A percentile compares a stretch with the other conserved stretches of the same genome.
phyloP scores from a whole-genome alignment of 805 yeast genomes.

The Scheffersomyces coipomensis region DNA sequence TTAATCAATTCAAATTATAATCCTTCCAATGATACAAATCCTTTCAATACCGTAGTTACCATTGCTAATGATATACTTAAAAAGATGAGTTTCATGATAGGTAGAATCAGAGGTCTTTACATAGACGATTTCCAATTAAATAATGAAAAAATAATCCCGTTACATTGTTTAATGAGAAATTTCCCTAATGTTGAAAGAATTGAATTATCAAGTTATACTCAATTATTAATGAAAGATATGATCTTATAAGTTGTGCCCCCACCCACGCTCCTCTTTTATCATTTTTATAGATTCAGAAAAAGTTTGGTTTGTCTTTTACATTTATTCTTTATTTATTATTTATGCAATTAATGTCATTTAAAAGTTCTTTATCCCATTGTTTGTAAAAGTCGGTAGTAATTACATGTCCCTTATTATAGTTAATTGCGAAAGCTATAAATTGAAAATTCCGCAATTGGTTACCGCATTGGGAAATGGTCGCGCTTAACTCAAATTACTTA shows the following conservation, averaged over 20 bases:
- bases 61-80: constrained; percentile 35
- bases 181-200: constrained; percentile 31
- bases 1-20: not conserved
- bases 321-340: no score
- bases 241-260: no score
- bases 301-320: not conserved
- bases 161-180: constrained; percentile 27
- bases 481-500: no score
- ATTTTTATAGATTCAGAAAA: not conserved
- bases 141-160: constrained; percentile 30
- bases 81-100: constrained; percentile 31
- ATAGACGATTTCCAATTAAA: constrained; percentile 28
- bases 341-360: no score
- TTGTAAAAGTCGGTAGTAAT: no score
- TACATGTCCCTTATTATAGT: no score
- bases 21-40: not conserved
- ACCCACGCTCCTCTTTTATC: no score
- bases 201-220: constrained; percentile 20
- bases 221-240: constrained; percentile 18
- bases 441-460: no score
- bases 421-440: no score
- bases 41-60: constrained; percentile 26
- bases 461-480: no score
- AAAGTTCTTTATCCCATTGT: no score
- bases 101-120: constrained; percentile 27